These are phyloP conservation scores for Ensete ventricosum DNA, from an alignment of 176 grass and related monocot genomes.

Conservation along the genomic window DNA sequence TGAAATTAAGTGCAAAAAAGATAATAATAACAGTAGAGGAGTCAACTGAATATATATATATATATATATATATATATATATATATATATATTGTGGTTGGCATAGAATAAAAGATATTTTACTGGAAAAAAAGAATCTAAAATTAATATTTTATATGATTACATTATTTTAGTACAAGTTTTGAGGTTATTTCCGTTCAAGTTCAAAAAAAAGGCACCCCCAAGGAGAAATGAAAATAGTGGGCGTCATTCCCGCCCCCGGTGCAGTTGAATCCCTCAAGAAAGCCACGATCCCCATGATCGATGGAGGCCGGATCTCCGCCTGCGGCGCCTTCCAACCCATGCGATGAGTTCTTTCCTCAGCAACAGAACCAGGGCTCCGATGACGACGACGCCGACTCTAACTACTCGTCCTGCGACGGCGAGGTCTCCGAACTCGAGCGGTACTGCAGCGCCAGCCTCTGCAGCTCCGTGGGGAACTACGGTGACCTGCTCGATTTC, in stretches of 20 bases:
- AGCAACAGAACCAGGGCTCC: background rate
- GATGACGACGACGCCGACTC: background rate
- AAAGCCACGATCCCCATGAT: background rate
- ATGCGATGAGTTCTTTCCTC: background rate
- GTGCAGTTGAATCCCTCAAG: background rate
- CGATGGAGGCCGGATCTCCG: background rate
- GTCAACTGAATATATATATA: no score
- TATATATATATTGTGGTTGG: no score
- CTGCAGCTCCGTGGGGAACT: constrained; percentile 28
- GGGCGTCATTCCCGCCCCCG: background rate
- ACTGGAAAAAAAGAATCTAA: no score
- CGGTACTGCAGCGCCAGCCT: constrained; percentile 85
- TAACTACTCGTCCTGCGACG: constrained; percentile 37
- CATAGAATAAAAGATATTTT: no score
- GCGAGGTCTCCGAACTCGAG: constrained; percentile 49
- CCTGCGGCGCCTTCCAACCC: background rate
- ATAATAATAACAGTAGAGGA: no score
- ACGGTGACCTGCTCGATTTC: constrained; percentile 2
- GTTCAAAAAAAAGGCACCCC: no score
- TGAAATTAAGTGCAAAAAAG: no score
- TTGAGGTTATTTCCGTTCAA: no score
- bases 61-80: no score
- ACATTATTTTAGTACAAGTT: no score
- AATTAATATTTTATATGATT: no score
- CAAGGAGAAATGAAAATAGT: no score